Base-by-base conservation (phyloP, 2,329 filamentous ascomycete genomes). In the Diaporthe batatas region DNA sequence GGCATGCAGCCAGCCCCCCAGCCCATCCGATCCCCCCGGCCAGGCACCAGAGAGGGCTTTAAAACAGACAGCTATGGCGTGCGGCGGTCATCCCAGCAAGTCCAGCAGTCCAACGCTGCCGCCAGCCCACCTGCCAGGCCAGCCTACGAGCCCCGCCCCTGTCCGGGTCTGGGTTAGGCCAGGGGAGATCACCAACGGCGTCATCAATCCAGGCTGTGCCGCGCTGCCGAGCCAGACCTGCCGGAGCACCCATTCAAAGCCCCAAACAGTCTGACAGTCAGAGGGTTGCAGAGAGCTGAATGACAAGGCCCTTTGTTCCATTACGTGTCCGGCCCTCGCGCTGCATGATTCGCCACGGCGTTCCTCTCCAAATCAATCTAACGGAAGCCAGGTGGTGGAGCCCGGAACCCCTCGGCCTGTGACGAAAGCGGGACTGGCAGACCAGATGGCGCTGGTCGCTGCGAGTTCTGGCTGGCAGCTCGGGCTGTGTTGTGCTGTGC, bases 161-260 rank as follows among this genome's bases (percentile, higher is more conserved):
- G 42, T 59, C 44, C 34, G 55, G 54, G 51, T 29, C 44, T 47
- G 44, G 42, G 14, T 51, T 55, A 59, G 39, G 44, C 68, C 55
- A 62, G 68, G 68, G 55, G 68, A 49, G 62, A 68, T 68, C 39
- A 39, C 55, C 68, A 70, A 62, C 55, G 55, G 54, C 57, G 44
- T 70, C 54, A 59, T 53, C 68, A 57, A 70, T 18, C 55, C 68
- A 59, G 68, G 68, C 55, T 59, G 68, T 53, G 68, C 55, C 55
- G 68, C 29, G 29, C 25, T 59, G 54, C 68, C 68, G 68, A 70
- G 36, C 44, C 59, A 49, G 29, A n/a, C n/a, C n/a, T n/a, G n/a
- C n/a, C n/a, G n/a, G n/a, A 32, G 21, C 23, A 21, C 59, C 59
- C 59, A 65, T 65, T 65, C 59, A 65, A 65, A 51, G 59, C 47